A percentile compares a stretch with the other conserved stretches of the same genome.
phyloP scores from a whole-genome alignment of 805 yeast species.

The Metschnikowia reukaufii region DNA sequence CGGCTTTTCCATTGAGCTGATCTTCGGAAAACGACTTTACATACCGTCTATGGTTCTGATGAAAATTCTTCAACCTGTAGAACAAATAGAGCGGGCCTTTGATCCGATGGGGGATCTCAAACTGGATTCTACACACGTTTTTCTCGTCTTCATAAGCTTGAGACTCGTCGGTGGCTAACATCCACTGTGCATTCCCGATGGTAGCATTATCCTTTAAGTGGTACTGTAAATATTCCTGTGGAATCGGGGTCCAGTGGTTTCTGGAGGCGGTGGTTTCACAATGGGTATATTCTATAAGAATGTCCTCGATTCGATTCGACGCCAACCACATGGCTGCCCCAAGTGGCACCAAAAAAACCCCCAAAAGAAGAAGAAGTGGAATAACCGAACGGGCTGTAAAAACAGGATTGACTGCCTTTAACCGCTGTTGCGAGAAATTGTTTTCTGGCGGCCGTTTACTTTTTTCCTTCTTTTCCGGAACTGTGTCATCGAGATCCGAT shows the following conservation, averaged over 20 bases:
- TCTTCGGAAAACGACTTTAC: slow-evolving; percentile 46
- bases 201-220: slow-evolving; percentile 29
- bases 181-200: slow-evolving; percentile 35
- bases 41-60: slow-evolving; percentile 46
- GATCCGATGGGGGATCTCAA: slow-evolving; percentile 33
- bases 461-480: slow-evolving; percentile 40
- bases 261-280: slow-evolving; percentile 37
- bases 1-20: slow-evolving; percentile 42
- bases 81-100: slow-evolving; percentile 43
- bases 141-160: slow-evolving; percentile 50
- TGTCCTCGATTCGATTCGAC: slow-evolving; percentile 37
- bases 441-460: slow-evolving; percentile 64
- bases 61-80: slow-evolving; percentile 41
- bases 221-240: slow-evolving; percentile 40
- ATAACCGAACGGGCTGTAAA: slow-evolving; percentile 44
- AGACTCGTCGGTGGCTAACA: slow-evolving; percentile 36
- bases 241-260: slow-evolving; percentile 36
- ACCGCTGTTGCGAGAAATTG: slow-evolving; percentile 56
- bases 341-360: slow-evolving; percentile 41
- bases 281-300: slow-evolving; percentile 42
- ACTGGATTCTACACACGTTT: slow-evolving; percentile 46
- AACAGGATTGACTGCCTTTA: slow-evolving; percentile 50
- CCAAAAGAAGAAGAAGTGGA: slow-evolving; percentile 39
- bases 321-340: slow-evolving; percentile 52
- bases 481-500: slow-evolving; percentile 43